A percentile compares a stretch with the other conserved stretches of the same genome.
Evolutionary conservation across 192 early-diverging fungal species (phyloP).

Genomic region (Podochytrium sp.): DNA sequence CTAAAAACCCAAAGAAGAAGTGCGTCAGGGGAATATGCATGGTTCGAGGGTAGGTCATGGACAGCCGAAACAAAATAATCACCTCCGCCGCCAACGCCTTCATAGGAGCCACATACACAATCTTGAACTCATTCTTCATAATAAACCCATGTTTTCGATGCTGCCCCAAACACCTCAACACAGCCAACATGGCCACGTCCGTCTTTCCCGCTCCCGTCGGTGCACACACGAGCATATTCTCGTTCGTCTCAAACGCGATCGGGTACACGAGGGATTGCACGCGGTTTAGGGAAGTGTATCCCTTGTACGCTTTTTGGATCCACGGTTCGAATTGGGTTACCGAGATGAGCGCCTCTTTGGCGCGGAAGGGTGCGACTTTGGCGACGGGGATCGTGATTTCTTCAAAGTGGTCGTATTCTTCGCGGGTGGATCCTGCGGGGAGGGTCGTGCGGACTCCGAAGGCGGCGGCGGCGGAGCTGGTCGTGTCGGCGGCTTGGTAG

Average conservation of each 20-base stretch:
- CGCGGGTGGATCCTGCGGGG: constrained; percentile 74
- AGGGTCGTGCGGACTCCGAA: constrained; percentile 81
- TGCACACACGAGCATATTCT: constrained; percentile 98
- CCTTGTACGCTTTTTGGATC: constrained; percentile 73
- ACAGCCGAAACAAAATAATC: too few relatives aligned
- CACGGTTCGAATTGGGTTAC: constrained; percentile 77
- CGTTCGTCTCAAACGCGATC: constrained; percentile 91
- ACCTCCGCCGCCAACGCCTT: constrained; percentile 97
- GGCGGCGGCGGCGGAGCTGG: constrained; percentile 73
- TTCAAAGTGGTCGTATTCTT: constrained; percentile 83
- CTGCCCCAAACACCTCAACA: constrained; percentile 79
- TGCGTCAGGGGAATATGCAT: too few relatives aligned
- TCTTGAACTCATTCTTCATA: constrained; percentile 91
- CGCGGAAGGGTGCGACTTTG: constrained; percentile 64
- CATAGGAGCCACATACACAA: constrained; percentile 94
- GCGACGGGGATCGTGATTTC: constrained; percentile 89
- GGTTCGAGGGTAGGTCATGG: too few relatives aligned
- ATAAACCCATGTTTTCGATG: constrained; percentile 57
- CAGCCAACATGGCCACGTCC: constrained; percentile 93
- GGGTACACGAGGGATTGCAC: constrained; percentile 96
- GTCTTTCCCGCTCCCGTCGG: constrained; percentile 99
- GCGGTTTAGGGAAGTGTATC: constrained; percentile 87
- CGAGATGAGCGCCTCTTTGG: constrained; percentile 65
- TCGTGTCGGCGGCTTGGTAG: constrained; percentile 64
- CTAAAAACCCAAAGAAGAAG: too few relatives aligned